Evolutionary conservation across 495 filamentous ascomycete species (phyloP).

Genomic region (Hyphodiscus hymeniophilus): DNA sequence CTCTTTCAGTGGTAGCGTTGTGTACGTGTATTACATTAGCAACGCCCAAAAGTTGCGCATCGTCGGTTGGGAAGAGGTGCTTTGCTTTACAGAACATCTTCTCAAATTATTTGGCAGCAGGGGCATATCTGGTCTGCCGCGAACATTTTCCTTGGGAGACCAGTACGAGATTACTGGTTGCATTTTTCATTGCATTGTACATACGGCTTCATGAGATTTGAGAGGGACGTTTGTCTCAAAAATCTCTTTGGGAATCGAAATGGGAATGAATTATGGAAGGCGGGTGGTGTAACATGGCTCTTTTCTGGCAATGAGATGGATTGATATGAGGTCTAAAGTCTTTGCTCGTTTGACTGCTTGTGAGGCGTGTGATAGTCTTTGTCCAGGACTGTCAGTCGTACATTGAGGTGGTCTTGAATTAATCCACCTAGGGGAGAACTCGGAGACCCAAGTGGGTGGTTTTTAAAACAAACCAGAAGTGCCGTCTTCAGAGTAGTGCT

Average conservation of each 20-base stretch:
- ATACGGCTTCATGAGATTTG: constrained; percentile 18
- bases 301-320: not conserved
- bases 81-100: not conserved
- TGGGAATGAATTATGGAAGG: no score
- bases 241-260: no score
- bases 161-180: constrained; percentile 1
- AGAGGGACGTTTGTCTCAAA: no score
- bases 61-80: not conserved
- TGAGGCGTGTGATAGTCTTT: no score
- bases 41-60: not conserved
- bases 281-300: constrained; percentile 9
- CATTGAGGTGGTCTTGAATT: no score
- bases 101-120: not conserved
- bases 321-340: no score
- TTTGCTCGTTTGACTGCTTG: no score
- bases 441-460: no score
- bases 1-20: not conserved
- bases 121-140: not conserved
- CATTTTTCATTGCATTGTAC: constrained; percentile 21
- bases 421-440: no score
- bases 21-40: not conserved
- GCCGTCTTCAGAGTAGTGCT: no score
- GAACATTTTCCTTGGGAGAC: constrained; percentile 8
- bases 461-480: no score
- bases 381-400: no score